Evolutionary conservation across 1,284 basidiomycete genomes (phyloP).

Genomic region (Tilletia setariae): DNA sequence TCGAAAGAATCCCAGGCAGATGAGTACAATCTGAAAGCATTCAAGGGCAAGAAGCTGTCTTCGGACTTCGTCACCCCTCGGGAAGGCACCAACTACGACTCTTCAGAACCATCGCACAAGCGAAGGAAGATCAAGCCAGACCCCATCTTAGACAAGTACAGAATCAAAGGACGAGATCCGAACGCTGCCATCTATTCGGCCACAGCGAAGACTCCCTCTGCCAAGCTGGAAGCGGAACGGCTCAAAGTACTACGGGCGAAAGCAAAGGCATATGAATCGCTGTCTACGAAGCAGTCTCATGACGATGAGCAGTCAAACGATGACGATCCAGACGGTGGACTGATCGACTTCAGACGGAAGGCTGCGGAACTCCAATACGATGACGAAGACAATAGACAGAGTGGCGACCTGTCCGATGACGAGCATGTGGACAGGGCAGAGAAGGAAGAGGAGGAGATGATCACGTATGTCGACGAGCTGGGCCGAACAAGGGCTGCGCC

Average conservation of each 20-base stretch:
- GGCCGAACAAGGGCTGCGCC: constrained; percentile 68
- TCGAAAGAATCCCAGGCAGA: background rate
- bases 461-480: constrained; percentile 83
- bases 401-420: constrained; percentile 55
- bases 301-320: constrained; percentile 61
- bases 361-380: constrained; percentile 71
- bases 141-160: constrained; percentile 12
- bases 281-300: constrained; percentile 73
- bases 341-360: constrained; percentile 67
- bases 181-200: constrained; percentile 14
- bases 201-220: constrained; percentile 18
- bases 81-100: background rate
- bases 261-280: constrained; percentile 74
- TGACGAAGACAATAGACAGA: constrained; percentile 59
- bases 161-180: background rate
- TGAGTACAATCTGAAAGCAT: background rate
- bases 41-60: constrained; percentile 13
- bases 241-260: constrained; percentile 68
- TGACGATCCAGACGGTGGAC: constrained; percentile 61
- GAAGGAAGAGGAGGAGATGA: constrained; percentile 65
- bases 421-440: constrained; percentile 58
- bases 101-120: too few relatives aligned
- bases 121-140: too few relatives aligned
- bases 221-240: constrained; percentile 64
- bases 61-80: background rate